These are phyloP conservation scores for Phanerochaete sordida DNA, from an alignment of 768 basidiomycete species.

Conservation along the genomic window DNA sequence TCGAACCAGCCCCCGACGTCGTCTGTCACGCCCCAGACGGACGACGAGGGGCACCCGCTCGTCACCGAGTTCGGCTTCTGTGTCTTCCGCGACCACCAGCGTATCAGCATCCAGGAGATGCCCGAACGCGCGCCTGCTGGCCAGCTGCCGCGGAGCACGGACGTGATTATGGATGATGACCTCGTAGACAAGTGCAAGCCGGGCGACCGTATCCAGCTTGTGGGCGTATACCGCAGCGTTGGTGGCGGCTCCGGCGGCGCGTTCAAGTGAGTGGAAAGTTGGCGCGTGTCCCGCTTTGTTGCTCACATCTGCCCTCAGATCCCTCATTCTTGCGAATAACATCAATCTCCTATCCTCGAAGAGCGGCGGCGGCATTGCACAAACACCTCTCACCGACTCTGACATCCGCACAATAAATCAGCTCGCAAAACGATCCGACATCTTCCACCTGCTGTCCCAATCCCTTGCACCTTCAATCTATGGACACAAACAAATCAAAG, in stretches of 20 bases:
- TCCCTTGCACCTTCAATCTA: conserved; percentile 98
- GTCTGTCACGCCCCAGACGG: conserved; percentile 84
- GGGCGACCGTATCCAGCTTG: conserved; percentile 94
- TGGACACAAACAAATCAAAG: conserved; percentile 95
- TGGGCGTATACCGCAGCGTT: conserved; percentile 91
- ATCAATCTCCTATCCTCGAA: conserved; percentile 94
- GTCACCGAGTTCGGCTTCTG: conserved; percentile 92
- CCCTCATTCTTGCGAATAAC: conserved; percentile 91
- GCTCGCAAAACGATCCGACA: conserved; percentile 80
- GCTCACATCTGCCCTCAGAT: conserved; percentile 43
- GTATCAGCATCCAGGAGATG: conserved; percentile 99
- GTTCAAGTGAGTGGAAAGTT: conserved; percentile 71
- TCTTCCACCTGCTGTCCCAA: conserved; percentile 85
- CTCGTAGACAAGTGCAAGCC: conserved; percentile 97
- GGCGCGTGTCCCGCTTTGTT: neutral
- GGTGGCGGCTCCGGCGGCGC: conserved; percentile 88
- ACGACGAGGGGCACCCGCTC: conserved; percentile 83
- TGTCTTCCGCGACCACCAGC: conserved; percentile 93
- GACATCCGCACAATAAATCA: conserved; percentile 98
- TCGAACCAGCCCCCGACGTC: conserved; percentile 84
- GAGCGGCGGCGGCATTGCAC: conserved; percentile 91
- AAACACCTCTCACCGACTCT: conserved; percentile 84
- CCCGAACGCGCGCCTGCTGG: conserved; percentile 98
- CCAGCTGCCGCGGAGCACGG: conserved; percentile 92
- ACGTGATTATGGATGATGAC: conserved; percentile 95